Conservation (phyloP, 2,329 filamentous ascomycete genomes). For the Exophiala aquamarina region DNA sequence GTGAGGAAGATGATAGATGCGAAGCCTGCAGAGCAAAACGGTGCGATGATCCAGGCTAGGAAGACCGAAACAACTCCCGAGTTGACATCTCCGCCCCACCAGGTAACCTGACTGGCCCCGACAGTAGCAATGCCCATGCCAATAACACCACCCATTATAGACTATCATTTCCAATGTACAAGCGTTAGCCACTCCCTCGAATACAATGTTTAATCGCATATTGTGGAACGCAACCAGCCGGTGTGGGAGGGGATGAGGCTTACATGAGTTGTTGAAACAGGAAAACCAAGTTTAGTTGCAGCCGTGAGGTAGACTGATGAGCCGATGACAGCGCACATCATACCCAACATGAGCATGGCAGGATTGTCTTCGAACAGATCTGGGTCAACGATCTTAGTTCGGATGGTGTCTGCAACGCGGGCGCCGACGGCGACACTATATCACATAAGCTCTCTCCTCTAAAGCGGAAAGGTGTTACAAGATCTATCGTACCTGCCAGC, state of each 20-base stretch:
- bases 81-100: slow-evolving; percentile 71
- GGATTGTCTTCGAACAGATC: slow-evolving; percentile 59
- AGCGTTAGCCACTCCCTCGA: too few relatives aligned
- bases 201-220: too few relatives aligned
- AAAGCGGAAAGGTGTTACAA: slow-evolving; percentile 37
- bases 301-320: slow-evolving; percentile 74
- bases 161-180: slow-evolving; percentile 50
- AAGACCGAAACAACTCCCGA: slow-evolving; percentile 71
- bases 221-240: too few relatives aligned
- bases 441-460: slow-evolving; percentile 24
- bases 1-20: slow-evolving; percentile 68
- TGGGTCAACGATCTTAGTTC: slow-evolving; percentile 69
- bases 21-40: slow-evolving; percentile 64
- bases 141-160: slow-evolving; percentile 66
- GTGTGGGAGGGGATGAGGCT: too few relatives aligned
- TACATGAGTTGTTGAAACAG: slow-evolving; percentile 72
- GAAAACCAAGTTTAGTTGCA: slow-evolving; percentile 70
- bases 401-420: slow-evolving; percentile 72
- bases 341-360: slow-evolving; percentile 66
- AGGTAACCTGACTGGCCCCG: slow-evolving; percentile 60
- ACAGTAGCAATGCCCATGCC: slow-evolving; percentile 68
- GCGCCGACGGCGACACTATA: slow-evolving; percentile 66
- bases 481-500: too few relatives aligned
- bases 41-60: slow-evolving; percentile 69
- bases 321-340: slow-evolving; percentile 62